Evolutionary conservation across 805 yeast species (phyloP), one percentile per base, ranked within the genome.

Genomic region (Yarrowia sp.): DNA sequence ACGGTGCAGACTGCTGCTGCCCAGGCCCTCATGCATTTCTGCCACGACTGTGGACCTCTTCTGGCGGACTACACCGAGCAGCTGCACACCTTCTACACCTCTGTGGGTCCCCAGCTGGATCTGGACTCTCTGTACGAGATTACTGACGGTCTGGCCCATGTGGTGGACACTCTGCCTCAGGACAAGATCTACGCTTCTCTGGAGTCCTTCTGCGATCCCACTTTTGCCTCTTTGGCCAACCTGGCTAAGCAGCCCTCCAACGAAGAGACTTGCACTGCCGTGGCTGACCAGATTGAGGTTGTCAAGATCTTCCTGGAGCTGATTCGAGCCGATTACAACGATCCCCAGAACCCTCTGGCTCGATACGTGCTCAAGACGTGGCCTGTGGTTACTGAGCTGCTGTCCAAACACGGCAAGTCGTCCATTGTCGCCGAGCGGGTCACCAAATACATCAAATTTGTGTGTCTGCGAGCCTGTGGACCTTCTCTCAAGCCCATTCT

Each of bases 1-100:
- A 87, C 85, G 50, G 89, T 91, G 38, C 81, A 89, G 30, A 85
- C 89, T 34, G 98, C 99, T 0, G 91, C 98, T 0, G 89, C 98
- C 0, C 93, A 91, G 77, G 96, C 99, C 0, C 82, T 95, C 73
- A 91, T 92, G 93, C 94, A 87, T 75, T 91, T 95, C 74, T 93
- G 98, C 79, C 90, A 91, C 74, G 99, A 96, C 78, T 95, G 99
- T 74, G 84, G 93, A 0, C 73, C 76, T 13, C 80, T 87, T 15
- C 79, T 95, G 71, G 84, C 87, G 19, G 83, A 84, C 56, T 91
- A 84, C 75, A 79, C 92, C 71, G 91, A 87, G 67, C 96, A 92
- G 76, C 81, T 95, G 68, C 86, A 88, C 72, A 82, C 85, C 70
- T 87, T 95, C 69, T 94, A 92, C 77, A 84, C 85, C 64, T 82